phyloP scores from a whole-genome alignment of 805 yeast genomes.

The Kodamaea kakaduensis region DNA sequence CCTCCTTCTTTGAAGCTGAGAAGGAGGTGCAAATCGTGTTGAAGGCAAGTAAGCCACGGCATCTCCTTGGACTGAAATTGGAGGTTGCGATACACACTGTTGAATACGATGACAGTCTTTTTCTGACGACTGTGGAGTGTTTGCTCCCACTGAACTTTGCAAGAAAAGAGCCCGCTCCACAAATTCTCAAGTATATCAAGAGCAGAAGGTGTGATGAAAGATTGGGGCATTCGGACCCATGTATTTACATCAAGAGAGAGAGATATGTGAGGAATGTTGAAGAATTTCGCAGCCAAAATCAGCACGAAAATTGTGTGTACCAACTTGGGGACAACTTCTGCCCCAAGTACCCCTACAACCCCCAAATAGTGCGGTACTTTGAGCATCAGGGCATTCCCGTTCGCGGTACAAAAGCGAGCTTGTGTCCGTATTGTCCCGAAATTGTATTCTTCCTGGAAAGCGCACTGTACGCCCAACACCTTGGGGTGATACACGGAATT shows the following conservation, averaged over 20 bases:
- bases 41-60: too few species aligned
- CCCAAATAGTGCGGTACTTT: slow-evolving; percentile 7
- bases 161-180: neutral
- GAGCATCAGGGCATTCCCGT: slow-evolving; percentile 4
- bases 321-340: slow-evolving; percentile 4
- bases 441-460: slow-evolving; percentile 27
- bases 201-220: slow-evolving; percentile 1
- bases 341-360: slow-evolving; percentile 6
- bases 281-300: slow-evolving; percentile 2
- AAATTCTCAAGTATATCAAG: slow-evolving; percentile 1
- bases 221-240: slow-evolving; percentile 3
- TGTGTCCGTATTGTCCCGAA: slow-evolving; percentile 34
- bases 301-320: neutral
- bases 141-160: slow-evolving; percentile 9
- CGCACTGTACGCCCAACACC: slow-evolving; percentile 34
- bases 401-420: slow-evolving; percentile 25
- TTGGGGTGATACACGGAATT: slow-evolving; percentile 33
- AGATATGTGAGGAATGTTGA: slow-evolving; percentile 5
- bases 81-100: too few species aligned
- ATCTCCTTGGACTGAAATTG: too few species aligned
- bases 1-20: too few species aligned
- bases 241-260: slow-evolving; percentile 7
- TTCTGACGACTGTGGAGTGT: neutral
- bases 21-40: too few species aligned
- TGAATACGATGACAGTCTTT: too few species aligned